Percentiles rank a stretch among this genome's conserved stretches.
Conservation (phyloP, 148 eudicot genomes). For the Agrostemma githago region DNA sequence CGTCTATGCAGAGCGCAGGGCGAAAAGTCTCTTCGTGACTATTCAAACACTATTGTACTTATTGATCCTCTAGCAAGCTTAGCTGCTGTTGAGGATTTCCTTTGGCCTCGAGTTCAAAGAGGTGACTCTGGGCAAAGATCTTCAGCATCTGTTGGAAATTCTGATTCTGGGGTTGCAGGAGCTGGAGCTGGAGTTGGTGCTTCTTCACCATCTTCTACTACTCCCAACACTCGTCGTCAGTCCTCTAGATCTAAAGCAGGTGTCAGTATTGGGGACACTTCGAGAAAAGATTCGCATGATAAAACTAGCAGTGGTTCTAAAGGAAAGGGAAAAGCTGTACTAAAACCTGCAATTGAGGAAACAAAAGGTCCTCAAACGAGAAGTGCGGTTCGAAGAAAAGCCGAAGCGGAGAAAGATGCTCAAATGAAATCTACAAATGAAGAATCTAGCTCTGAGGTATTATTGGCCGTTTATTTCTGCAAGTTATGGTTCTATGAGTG, state of each 20-base stretch:
- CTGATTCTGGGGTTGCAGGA: slow-evolving; percentile 57
- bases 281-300: slow-evolving; percentile 56
- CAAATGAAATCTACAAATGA: slow-evolving; percentile 58
- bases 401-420: slow-evolving; percentile 73
- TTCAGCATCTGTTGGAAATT: slow-evolving; percentile 55
- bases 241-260: slow-evolving; percentile 74
- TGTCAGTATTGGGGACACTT: slow-evolving; percentile 54
- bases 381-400: slow-evolving; percentile 77
- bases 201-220: slow-evolving; percentile 55
- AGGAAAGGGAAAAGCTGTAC: slow-evolving; percentile 87
- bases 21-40: slow-evolving; percentile 95
- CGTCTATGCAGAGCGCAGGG: slow-evolving; percentile 90
- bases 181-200: slow-evolving; percentile 59
- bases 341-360: slow-evolving; percentile 65
- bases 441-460: slow-evolving; percentile 68
- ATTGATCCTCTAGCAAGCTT: slow-evolving; percentile 98
- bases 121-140: slow-evolving; percentile 74
- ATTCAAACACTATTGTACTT: slow-evolving; percentile 83
- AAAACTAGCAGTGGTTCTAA: slow-evolving; percentile 59
- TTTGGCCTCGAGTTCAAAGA: slow-evolving; percentile 91
- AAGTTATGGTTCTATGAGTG: background rate
- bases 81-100: slow-evolving; percentile 90
- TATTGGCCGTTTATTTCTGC: background rate
- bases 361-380: slow-evolving; percentile 88
- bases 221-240: slow-evolving; percentile 61